Percentiles rank a stretch among this genome's conserved stretches.
Evolutionary conservation across 2,329 filamentous ascomycete genomes (phyloP).

Genomic region (Sporothrix luriei): DNA sequence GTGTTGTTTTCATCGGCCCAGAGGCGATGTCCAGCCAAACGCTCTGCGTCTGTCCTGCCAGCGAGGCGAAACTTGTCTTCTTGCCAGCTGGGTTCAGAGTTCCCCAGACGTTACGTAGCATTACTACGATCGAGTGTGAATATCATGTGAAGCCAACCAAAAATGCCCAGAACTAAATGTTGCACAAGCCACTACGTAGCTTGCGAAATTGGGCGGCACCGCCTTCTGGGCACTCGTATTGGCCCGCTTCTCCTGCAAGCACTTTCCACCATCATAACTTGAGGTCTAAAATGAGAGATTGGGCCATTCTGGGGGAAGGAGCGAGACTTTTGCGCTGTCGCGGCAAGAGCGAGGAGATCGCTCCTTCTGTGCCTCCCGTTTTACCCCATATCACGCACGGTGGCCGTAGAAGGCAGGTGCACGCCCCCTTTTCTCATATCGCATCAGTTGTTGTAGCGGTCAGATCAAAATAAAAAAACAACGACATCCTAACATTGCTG

Average conservation of each 20-base stretch:
- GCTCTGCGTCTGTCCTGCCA: neutral
- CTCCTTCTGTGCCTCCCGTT: neutral
- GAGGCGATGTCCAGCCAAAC: neutral
- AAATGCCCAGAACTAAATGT: conserved; percentile 7
- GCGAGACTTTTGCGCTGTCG: neutral
- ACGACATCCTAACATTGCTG: neutral
- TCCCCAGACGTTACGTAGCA: neutral
- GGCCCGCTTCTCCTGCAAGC: conserved; percentile 15
- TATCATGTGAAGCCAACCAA: neutral
- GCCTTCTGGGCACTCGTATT: neutral
- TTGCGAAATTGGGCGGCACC: neutral
- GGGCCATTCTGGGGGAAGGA: neutral
- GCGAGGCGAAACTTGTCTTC: neutral
- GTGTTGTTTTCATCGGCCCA: neutral
- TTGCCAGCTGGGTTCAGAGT: conserved; percentile 7
- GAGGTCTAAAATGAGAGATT: neutral
- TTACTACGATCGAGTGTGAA: neutral
- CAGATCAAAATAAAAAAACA: neutral
- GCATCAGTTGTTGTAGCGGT: neutral
- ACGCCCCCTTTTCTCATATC: neutral
- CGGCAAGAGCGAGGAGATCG: neutral
- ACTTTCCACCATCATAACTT: conserved; percentile 9
- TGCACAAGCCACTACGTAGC: conserved; percentile 6
- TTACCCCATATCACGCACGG: neutral
- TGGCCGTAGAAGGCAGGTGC: neutral